Base-by-base conservation (phyloP, 768 basidiomycete species). In the Lanmaoa rubissima region DNA sequence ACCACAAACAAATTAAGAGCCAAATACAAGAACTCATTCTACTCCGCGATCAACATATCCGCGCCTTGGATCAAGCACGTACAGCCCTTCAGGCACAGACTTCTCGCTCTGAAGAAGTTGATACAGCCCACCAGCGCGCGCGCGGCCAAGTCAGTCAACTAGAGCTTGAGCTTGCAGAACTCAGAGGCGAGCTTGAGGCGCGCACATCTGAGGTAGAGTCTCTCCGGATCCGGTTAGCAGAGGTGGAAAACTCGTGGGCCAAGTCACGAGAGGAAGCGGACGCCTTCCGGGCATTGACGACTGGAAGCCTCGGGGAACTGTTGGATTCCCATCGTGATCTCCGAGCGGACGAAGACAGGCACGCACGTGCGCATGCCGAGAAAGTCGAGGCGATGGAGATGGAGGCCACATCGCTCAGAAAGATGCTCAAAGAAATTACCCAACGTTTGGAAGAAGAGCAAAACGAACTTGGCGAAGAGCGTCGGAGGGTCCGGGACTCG, bases 201-300 rank as follows among this genome's bases (percentile, higher is more conserved):
- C 82, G 85, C 57, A 82, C 80, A 1, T 76, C 81, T 3, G 95
- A 97, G 69, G 82, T 85, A 16, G 92, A 95, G 58, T 72, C 83
- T 10, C 78, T 86, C 7, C 81, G 83, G 44, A 74, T 78, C 11
- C 79, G 88, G 53, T 74, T 95, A 42, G 76, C 82, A 26, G 92
- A 95, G 52, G 86, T 88, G 42, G 95, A 97, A 74, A 93, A 90
- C 67, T 85, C 89, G 10, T 97, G 94, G 87, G 83, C 90, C 26
- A 90, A 93, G 71, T 92, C 93, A 42, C 85, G 94, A 14, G 90
- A 95, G 74, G 94, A 98, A 76, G 92, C 94, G 3, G 95, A 97
- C 70, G 85, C 89, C 2, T 86, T 94, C 71, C 80, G 94, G 52
- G 88, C 90, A 21, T 76, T 94, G 50, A 94, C 94, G 3, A 96